Evolutionary conservation across 2,329 filamentous ascomycete species (phyloP), one percentile per base, ranked within the genome.

Genomic region (Alternaria infectoria): DNA sequence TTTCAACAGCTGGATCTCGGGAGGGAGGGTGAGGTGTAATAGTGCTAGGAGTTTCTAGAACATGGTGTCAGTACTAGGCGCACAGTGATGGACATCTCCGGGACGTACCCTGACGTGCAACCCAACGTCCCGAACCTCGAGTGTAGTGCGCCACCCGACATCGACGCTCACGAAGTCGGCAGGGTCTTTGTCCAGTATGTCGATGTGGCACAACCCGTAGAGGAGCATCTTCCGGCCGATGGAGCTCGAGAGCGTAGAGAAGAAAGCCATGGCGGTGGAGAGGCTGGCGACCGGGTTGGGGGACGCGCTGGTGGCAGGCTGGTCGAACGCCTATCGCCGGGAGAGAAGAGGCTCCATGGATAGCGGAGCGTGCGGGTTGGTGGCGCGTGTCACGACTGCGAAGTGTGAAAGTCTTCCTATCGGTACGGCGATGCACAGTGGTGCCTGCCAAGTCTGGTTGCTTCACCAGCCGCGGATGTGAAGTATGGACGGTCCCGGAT

Each of bases 181-280:
- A 12, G 91, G 90, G 76, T 96, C 91, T 61, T 93, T 91, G 75
- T 98, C 96, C 63, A 99, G 88, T 59, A 97, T 86, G 71, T 97
- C 93, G 62, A 97, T 86, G 61, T 90, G 89, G 23, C 91, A 91
- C 45, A 99, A 84, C 54, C 90, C 93, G 83, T 96, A 97, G 70
- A 93, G 90, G 69, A 98, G 87, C 73, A 98, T 86, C 79, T 91
- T 90, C 86, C 96, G 97, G 82, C 94, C 92, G 85, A 97, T 84
- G 71, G 85, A 93, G 71, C 88, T 92, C 67, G 93, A 90, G 74
- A 96, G 87, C 77, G 92, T 70, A 23, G 74, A 72, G 87, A 89
- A 73, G 68, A 79, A 80, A 57, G 90, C 89, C 91, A 94, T 93
- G 79, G 71, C 76, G 59, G 44, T 64, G 59, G 64, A 40, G 57